A percentile compares a stretch with the other conserved stretches of the same genome.
Conservation (phyloP, 208 protist species). For the Trypanosoma caninum region DNA sequence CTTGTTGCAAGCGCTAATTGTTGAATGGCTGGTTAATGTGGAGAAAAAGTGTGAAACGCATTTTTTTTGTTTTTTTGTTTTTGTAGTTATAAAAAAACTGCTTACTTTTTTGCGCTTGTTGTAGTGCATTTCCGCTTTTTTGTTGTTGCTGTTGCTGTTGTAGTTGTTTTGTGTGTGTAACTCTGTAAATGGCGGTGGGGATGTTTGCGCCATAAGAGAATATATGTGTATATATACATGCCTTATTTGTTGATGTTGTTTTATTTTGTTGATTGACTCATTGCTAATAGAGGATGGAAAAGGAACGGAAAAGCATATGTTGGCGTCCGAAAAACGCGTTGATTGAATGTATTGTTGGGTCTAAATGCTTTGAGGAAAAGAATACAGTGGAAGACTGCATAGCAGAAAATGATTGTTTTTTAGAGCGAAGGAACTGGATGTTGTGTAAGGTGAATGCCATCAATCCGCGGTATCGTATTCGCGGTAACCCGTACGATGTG, state of each 20-base stretch:
- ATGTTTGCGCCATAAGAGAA: too few relatives aligned
- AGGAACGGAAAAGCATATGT: slow-evolving; percentile 77
- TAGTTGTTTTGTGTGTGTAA: background rate
- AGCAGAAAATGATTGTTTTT: slow-evolving; percentile 73
- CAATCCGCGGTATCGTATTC: slow-evolving; percentile 80
- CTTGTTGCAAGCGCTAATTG: background rate
- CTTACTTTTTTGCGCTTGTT: too few relatives aligned
- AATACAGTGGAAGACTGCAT: slow-evolving; percentile 75
- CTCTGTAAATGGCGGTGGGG: background rate
- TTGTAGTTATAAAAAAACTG: too few relatives aligned
- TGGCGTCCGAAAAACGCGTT: slow-evolving; percentile 86
- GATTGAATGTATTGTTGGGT: slow-evolving; percentile 81
- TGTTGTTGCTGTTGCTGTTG: background rate
- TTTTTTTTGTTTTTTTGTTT: background rate
- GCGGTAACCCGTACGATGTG: slow-evolving; percentile 87
- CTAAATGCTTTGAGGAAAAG: slow-evolving; percentile 88
- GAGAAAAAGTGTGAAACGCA: too few relatives aligned
- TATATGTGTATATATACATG: background rate
- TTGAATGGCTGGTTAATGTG: background rate
- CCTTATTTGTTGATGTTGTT: background rate
- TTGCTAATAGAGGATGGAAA: slow-evolving; percentile 50
- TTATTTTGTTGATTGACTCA: background rate
- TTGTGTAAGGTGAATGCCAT: slow-evolving; percentile 89
- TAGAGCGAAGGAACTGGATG: slow-evolving; percentile 84
- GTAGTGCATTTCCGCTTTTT: too few relatives aligned